A percentile compares a stretch with the other conserved stretches of the same genome.
These are phyloP conservation scores for Fistulifera solaris DNA, from an alignment of 108 stramenopile genomes.

Conservation along the genomic window DNA sequence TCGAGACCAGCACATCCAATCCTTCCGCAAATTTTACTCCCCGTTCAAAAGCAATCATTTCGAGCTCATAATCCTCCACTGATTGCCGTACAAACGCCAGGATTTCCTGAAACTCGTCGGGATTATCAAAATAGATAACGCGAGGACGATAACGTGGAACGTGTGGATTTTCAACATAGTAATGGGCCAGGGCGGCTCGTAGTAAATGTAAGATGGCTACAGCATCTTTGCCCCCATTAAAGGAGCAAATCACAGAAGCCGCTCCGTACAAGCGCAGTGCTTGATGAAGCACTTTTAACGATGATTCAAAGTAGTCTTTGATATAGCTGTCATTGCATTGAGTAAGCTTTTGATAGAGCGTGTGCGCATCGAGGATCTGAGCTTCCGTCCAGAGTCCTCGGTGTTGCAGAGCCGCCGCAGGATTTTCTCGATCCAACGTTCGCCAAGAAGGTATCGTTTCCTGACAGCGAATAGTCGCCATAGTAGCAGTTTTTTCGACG, in stretches of 20 bases:
- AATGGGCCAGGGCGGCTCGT: conserved; percentile 83
- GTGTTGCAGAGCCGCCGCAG: not conserved
- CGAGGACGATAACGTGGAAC: conserved; percentile 45
- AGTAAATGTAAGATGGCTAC: conserved; percentile 91
- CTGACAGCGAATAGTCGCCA: too few species aligned
- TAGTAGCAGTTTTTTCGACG: too few species aligned
- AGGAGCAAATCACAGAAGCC: conserved; percentile 66
- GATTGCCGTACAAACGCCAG: conserved; percentile 43
- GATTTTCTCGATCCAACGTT: too few species aligned
- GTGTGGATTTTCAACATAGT: conserved; percentile 26
- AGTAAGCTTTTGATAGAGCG: conserved; percentile 48
- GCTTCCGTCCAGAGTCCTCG: conserved; percentile 48
- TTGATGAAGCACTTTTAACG: conserved; percentile 57
- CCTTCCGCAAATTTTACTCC: conserved; percentile 56
- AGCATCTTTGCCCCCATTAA: conserved; percentile 99
- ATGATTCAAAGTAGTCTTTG: conserved; percentile 34
- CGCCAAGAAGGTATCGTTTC: too few species aligned
- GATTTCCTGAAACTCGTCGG: conserved; percentile 76
- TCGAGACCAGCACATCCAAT: conserved; percentile 51
- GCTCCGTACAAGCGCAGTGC: conserved; percentile 82
- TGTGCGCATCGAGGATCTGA: conserved; percentile 45
- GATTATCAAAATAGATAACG: conserved; percentile 72
- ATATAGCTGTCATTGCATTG: conserved; percentile 52
- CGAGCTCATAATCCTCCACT: conserved; percentile 73
- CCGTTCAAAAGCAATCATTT: conserved; percentile 75